phyloP scores from a whole-genome alignment of 805 yeast species.

The Brettanomyces anomalus region DNA sequence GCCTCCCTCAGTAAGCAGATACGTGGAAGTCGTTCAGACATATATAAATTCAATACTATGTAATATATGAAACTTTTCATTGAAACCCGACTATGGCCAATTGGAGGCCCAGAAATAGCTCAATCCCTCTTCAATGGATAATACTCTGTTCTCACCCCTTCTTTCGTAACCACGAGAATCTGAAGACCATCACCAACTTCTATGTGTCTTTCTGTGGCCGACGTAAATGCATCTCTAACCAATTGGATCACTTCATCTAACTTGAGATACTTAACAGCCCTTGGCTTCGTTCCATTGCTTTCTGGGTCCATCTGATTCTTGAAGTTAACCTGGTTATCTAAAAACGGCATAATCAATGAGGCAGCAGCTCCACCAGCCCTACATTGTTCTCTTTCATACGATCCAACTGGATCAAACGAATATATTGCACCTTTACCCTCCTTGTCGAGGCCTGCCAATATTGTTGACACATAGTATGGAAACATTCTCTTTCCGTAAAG shows the following conservation, averaged over 20 bases:
- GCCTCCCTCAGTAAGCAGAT: constrained; percentile 32
- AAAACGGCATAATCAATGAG: constrained; percentile 89
- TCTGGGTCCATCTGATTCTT: constrained; percentile 87
- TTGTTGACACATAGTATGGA: constrained; percentile 94
- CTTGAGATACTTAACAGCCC: constrained; percentile 50
- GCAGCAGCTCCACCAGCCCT: constrained; percentile 99
- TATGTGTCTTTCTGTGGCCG: constrained; percentile 97
- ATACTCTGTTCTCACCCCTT: constrained; percentile 79
- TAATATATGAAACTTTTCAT: neutral
- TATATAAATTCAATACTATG: neutral
- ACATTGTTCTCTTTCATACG: constrained; percentile 94
- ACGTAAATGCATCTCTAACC: constrained; percentile 88
- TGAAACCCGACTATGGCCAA: too few relatives aligned
- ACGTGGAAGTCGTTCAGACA: neutral
- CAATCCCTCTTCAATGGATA: constrained; percentile 84
- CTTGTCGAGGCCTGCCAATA: constrained; percentile 87
- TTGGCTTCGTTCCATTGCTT: constrained; percentile 57
- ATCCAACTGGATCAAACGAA: constrained; percentile 96
- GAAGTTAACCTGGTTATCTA: constrained; percentile 94
- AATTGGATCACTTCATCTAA: constrained; percentile 81
- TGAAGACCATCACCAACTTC: constrained; percentile 97
- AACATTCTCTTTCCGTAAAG: constrained; percentile 89
- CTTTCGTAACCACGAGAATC: constrained; percentile 83
- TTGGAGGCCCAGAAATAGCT: neutral
- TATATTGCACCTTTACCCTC: constrained; percentile 92